Conservation (phyloP, 805 yeast genomes). For the Myxozyma neotropica region DNA sequence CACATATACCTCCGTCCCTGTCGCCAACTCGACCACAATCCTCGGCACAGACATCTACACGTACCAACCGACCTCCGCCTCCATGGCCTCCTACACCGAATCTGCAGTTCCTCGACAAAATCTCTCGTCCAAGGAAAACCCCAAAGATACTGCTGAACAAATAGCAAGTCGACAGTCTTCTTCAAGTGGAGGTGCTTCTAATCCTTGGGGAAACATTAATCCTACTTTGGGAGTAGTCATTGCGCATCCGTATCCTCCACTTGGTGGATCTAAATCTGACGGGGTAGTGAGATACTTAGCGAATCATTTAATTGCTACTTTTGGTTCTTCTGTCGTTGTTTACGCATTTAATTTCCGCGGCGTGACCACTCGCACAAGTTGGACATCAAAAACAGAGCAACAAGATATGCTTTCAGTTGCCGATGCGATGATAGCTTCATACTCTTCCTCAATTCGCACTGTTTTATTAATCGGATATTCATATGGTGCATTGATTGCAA, state of each 20-base stretch:
- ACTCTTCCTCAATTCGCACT: constrained; percentile 11
- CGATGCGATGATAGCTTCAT: constrained; percentile 8
- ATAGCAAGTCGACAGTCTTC: background rate
- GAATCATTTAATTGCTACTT: background rate
- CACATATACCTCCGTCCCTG: constrained; percentile 23
- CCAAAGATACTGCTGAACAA: constrained; percentile 5
- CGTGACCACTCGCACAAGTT: constrained; percentile 29
- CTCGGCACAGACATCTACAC: constrained; percentile 32
- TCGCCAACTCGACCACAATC: constrained; percentile 12
- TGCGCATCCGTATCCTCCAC: constrained; percentile 33
- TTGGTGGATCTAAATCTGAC: constrained; percentile 30
- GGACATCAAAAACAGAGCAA: constrained; percentile 24
- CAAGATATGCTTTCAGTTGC: constrained; percentile 19
- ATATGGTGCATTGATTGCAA: constrained; percentile 29
- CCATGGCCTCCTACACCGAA: constrained; percentile 6
- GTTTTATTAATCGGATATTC: constrained; percentile 26
- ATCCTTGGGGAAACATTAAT: constrained; percentile 6
- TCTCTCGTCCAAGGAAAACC: background rate
- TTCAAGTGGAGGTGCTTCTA: constrained; percentile 2
- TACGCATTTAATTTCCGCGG: constrained; percentile 31
- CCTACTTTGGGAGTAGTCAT: constrained; percentile 30
- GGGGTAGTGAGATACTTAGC: constrained; percentile 27
- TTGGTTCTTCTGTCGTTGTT: constrained; percentile 18
- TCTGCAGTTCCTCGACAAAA: constrained; percentile 5
- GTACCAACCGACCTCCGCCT: constrained; percentile 1